These are phyloP conservation scores for Berkeleyomyces basicola DNA, from an alignment of 2,329 filamentous ascomycete genomes.

Conservation along the genomic window DNA sequence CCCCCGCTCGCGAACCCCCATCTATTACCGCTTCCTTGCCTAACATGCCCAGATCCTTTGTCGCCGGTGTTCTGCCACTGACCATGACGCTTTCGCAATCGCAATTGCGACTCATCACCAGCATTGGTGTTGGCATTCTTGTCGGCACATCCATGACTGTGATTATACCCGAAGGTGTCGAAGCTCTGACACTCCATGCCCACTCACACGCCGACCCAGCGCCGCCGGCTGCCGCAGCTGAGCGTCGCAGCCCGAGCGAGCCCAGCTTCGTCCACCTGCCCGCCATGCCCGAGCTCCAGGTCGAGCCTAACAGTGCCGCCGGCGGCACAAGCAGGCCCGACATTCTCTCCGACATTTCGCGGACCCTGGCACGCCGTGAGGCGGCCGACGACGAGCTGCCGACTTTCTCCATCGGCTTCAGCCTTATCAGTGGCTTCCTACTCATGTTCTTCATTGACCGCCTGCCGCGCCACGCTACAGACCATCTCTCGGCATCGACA, in stretches of 20 bases:
- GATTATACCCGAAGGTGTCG: conserved; percentile 92
- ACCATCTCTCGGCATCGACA: conserved; percentile 44
- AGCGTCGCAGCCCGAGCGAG: neutral
- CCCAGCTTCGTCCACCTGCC: neutral
- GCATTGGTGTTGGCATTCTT: conserved; percentile 81
- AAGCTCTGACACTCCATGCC: conserved; percentile 45
- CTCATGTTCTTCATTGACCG: conserved; percentile 95
- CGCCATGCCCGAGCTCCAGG: neutral
- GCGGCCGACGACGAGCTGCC: conserved; percentile 30
- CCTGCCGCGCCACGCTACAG: conserved; percentile 54
- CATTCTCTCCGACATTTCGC: conserved; percentile 11
- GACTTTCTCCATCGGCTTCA: conserved; percentile 67
- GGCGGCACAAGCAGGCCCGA: conserved; percentile 6
- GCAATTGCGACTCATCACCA: conserved; percentile 76
- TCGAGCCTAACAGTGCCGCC: neutral
- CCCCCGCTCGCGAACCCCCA: conserved; percentile 6
- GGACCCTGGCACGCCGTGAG: conserved; percentile 14
- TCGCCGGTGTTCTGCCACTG: conserved; percentile 78
- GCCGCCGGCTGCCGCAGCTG: neutral
- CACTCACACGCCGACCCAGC: conserved; percentile 21
- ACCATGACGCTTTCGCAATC: conserved; percentile 76
- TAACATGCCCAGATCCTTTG: conserved; percentile 54
- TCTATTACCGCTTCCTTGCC: conserved; percentile 15
- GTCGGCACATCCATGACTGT: conserved; percentile 92
- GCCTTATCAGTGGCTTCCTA: conserved; percentile 74